Percentiles rank a stretch among this genome's conserved stretches.
Conservation (phyloP, 257 asterid genomes). For the Solanum peruvianum region DNA sequence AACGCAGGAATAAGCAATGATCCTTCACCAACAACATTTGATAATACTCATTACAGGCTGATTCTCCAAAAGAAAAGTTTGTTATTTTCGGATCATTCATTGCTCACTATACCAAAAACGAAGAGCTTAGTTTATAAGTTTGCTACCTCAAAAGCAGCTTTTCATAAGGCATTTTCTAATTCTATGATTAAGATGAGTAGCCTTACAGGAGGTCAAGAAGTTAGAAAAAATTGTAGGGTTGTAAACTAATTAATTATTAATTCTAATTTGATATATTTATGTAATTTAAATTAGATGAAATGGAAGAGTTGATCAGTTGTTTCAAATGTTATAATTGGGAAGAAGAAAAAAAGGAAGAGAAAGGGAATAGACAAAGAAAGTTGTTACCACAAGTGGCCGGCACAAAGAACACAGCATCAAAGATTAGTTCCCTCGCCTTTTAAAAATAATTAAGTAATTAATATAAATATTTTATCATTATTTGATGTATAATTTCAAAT, state of each 20-base stretch:
- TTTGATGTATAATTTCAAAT: too few species aligned
- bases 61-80: conserved; percentile 38
- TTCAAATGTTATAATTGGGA: not conserved
- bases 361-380: not conserved
- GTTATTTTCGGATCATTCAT: conserved; percentile 65
- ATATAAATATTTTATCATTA: too few species aligned
- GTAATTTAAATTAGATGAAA: not conserved
- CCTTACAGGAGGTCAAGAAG: conserved; percentile 68
- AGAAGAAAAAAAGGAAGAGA: not conserved
- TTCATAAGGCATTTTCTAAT: conserved; percentile 44
- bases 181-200: conserved; percentile 91
- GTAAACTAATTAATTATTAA: conserved; percentile 22
- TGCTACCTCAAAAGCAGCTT: conserved; percentile 52
- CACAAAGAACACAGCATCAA: not conserved
- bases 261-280: not conserved
- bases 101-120: conserved; percentile 38
- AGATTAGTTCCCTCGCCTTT: not conserved
- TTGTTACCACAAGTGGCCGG: not conserved
- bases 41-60: conserved; percentile 57
- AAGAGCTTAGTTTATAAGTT: conserved; percentile 39
- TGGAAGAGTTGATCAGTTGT: not conserved
- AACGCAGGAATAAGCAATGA: conserved; percentile 65
- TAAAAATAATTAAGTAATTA: too few species aligned
- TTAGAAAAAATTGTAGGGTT: conserved; percentile 68
- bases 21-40: conserved; percentile 59